A percentile compares a stretch with the other conserved stretches of the same genome.
Conservation (phyloP, 768 basidiomycete genomes). For the Pilatotrama ljubarskyi region DNA sequence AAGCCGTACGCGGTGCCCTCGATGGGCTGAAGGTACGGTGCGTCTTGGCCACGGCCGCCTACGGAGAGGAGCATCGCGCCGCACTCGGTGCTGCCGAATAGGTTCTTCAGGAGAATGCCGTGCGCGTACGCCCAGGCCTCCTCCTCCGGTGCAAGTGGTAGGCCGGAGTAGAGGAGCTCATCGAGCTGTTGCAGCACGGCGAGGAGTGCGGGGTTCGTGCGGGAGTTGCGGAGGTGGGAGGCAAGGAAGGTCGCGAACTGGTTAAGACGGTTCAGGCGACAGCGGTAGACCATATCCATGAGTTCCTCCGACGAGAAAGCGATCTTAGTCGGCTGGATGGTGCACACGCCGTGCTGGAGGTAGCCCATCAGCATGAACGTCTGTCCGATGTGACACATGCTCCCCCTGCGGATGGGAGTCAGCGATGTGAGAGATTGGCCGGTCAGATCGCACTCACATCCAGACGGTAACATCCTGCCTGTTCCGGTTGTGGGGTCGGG, state of each 20-base stretch:
- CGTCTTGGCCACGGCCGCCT: constrained; percentile 52
- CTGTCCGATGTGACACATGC: constrained; percentile 83
- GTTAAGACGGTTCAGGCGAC: constrained; percentile 71
- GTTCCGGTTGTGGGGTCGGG: constrained; percentile 47
- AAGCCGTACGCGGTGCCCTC: constrained; percentile 69
- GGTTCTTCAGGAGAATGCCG: constrained; percentile 68
- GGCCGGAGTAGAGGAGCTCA: constrained; percentile 65
- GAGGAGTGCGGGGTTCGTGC: constrained; percentile 60
- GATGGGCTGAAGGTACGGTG: constrained; percentile 55
- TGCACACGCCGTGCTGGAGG: constrained; percentile 72
- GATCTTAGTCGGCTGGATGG: constrained; percentile 66
- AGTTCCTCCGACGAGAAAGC: constrained; percentile 70
- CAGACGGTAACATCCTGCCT: constrained; percentile 68
- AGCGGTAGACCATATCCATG: constrained; percentile 65
- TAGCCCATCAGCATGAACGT: constrained; percentile 73
- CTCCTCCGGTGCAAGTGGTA: constrained; percentile 64
- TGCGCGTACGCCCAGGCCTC: constrained; percentile 69
- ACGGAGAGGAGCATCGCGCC: constrained; percentile 68
- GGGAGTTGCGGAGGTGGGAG: constrained; percentile 60
- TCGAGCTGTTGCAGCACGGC: constrained; percentile 54
- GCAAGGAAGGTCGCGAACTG: constrained; percentile 74
- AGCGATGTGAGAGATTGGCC: constrained; percentile 31
- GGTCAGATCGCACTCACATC: constrained; percentile 53
- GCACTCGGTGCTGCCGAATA: constrained; percentile 82
- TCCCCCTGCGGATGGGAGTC: constrained; percentile 53